Evolutionary conservation across 805 yeast genomes (phyloP).

Genomic region (Hanseniaspora guilliermondii): DNA sequence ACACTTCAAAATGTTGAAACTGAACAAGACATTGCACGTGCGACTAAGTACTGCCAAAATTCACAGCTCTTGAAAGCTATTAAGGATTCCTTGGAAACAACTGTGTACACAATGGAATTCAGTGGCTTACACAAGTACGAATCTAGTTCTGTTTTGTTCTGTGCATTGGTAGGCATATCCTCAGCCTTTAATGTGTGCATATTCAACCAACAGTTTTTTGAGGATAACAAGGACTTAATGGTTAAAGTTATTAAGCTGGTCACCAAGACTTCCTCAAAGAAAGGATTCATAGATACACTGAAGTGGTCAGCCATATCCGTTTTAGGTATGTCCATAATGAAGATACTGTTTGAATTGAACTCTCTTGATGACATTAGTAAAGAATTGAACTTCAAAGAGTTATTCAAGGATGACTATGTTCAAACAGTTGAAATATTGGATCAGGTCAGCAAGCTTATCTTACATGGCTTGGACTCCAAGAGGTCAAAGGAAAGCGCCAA

Average conservation of each 20-base stretch:
- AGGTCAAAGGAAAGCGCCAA: neutral
- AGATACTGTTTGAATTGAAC: neutral
- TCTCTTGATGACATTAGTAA: neutral
- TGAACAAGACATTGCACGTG: neutral
- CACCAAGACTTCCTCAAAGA: neutral
- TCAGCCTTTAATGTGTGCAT: constrained; percentile 4
- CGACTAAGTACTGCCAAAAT: neutral
- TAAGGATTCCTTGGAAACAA: neutral
- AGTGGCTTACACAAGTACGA: constrained; percentile 2
- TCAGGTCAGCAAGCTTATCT: neutral
- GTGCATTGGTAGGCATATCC: neutral
- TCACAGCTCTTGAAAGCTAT: neutral
- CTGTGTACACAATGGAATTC: neutral
- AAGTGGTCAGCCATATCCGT: constrained; percentile 9
- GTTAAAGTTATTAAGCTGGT: constrained; percentile 1
- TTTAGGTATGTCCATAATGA: neutral
- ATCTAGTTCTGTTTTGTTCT: neutral
- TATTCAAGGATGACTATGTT: constrained; percentile 1
- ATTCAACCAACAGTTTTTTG: constrained; percentile 1
- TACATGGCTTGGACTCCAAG: neutral
- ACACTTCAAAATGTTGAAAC: constrained; percentile 7
- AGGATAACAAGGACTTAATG: neutral
- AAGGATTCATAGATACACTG: constrained; percentile 11
- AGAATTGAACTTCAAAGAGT: neutral
- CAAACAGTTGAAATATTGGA: neutral